Percentiles rank a stretch among this genome's conserved stretches.
These are phyloP conservation scores for Chalaropsis ovoidea DNA, from an alignment of 2,329 filamentous ascomycete genomes.

Conservation along the genomic window DNA sequence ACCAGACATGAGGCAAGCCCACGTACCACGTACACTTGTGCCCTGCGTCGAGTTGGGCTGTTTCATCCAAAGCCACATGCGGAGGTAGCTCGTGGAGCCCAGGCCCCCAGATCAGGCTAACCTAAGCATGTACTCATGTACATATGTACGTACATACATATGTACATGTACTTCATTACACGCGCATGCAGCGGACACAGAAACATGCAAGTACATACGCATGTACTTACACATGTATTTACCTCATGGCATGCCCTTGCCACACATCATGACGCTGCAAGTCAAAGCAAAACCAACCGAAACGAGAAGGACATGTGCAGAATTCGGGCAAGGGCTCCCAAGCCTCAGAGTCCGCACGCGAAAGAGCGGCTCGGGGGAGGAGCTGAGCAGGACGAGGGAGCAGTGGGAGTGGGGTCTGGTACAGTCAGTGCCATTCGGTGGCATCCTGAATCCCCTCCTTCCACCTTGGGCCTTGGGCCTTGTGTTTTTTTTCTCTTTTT, in stretches of 20 bases:
- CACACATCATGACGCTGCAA: constrained; percentile 2
- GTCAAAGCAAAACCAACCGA: neutral
- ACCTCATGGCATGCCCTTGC: neutral
- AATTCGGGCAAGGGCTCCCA: neutral
- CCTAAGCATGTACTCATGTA: neutral
- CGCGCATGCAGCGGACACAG: neutral
- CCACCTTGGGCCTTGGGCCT: no score
- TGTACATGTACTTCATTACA: no score
- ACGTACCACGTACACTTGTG: neutral
- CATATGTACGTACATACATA: no score
- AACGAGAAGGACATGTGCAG: neutral
- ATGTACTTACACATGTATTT: neutral
- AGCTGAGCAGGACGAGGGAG: no score
- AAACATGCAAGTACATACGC: neutral
- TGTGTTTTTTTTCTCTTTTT: neutral
- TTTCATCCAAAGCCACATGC: neutral
- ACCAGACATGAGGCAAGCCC: neutral
- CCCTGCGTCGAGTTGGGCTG: neutral
- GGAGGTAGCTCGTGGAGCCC: neutral
- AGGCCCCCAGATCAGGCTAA: neutral
- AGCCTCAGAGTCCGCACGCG: neutral
- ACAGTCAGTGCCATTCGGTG: no score
- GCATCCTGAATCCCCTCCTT: no score
- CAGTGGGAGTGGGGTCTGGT: no score
- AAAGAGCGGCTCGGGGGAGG: neutral